A percentile compares a stretch with the other conserved stretches of the same genome.
Evolutionary conservation across 2,329 filamentous ascomycete genomes (phyloP).

Genomic region (Diaporthe amygdali): DNA sequence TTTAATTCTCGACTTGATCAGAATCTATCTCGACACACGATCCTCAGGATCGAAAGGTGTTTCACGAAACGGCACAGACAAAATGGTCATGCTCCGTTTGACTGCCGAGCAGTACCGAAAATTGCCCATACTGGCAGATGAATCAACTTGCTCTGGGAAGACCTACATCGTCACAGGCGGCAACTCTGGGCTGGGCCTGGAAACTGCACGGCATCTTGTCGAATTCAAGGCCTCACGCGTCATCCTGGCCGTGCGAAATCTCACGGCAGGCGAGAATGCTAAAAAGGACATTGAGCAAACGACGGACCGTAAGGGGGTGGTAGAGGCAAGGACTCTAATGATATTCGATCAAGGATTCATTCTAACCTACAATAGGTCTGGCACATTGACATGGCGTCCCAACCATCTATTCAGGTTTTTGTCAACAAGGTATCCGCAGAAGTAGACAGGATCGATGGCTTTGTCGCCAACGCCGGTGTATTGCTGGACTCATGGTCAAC

Average conservation of each 20-base stretch:
- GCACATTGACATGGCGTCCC: conserved; percentile 17
- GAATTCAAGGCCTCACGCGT: not conserved
- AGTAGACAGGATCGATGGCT: conserved; percentile 29
- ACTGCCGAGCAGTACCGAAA: not conserved
- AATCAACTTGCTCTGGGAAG: not conserved
- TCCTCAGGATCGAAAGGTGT: not conserved
- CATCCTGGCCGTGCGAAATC: not conserved
- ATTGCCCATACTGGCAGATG: not conserved
- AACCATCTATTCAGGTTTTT: conserved; percentile 16
- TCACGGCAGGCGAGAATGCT: not conserved
- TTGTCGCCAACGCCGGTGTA: not conserved
- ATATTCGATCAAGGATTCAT: not conserved
- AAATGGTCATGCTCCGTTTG: not conserved
- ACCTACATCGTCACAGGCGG: not conserved
- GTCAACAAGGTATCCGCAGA: conserved; percentile 38
- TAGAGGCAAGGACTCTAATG: not conserved
- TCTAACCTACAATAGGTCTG: not conserved
- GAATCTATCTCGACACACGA: not conserved
- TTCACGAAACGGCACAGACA: not conserved
- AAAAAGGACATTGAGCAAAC: not conserved
- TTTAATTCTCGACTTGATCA: not conserved
- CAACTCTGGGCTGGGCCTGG: not conserved
- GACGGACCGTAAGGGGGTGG: not conserved
- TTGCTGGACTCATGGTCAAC: not conserved
- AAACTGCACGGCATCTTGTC: conserved; percentile 5